Base-by-base conservation (phyloP, 495 filamentous ascomycete genomes). In the Aspergillus nanangensis region DNA sequence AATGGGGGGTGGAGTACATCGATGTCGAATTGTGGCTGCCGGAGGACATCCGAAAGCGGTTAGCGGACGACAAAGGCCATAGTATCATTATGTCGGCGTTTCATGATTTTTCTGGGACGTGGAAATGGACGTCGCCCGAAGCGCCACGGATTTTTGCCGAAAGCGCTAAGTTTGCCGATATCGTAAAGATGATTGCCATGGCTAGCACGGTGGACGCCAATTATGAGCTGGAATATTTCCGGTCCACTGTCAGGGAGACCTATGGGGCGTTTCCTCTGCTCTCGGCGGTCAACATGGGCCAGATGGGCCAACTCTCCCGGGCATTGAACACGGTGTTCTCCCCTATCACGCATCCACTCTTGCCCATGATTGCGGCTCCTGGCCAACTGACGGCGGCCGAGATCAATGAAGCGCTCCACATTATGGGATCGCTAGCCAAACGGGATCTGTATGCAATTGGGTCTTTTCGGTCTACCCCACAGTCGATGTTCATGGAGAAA, bases 141-240 rank as follows among this genome's bases (percentile, higher is more conserved):
- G 85, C 87, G 2, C 76, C 84, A 62, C 65, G 72, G 17, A 75
- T 90, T 5, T 93, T 87, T 57, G 67, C 74, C 11, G 74, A 85
- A 45, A 87, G 81, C 13, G 73, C 79, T 34, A 79, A 80, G 44
- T 89, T 90, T 55, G 85, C 83, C 17, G 87, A 91, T 60, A 87
- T 90, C 29, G 81, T 91, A 35, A 93, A 91, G 67, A 91, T 93
- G 86, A 90, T 91, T 55, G 81, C 85, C 14, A 82, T 90, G 62
- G 84, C 87, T 50, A 80, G 77, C 50, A 80, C 83, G 14, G 80
- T 84, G 59, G 83, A 88, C 52, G 87, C 88, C 46, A 91, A 91
- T 62, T 91, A 90, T 56, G 86, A 90, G 66, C 73, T 93, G 8
- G 88, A 93, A 63, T 90, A 88, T 62, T 93, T 93, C 69, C 81